A percentile compares a stretch with the other conserved stretches of the same genome.
These are phyloP conservation scores for Persicaria tinctoria DNA, from an alignment of 148 eudicot genomes.

Conservation along the genomic window DNA sequence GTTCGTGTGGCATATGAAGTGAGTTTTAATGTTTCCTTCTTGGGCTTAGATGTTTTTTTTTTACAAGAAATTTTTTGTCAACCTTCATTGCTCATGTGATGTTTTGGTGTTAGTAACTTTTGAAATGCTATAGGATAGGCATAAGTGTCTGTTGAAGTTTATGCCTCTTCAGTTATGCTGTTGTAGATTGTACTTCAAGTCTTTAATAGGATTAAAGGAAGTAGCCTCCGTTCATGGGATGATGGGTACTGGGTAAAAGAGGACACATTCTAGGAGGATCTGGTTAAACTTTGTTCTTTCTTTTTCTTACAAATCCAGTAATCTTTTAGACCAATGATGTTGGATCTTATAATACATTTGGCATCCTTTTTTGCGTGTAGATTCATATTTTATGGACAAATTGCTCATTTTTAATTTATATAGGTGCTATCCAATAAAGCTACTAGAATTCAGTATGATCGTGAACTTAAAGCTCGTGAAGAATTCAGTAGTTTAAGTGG, in stretches of 20 bases:
- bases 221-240: neutral
- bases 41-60: neutral
- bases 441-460: constrained; percentile 53
- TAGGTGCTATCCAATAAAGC: constrained; percentile 62
- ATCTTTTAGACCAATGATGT: neutral
- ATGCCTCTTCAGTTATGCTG: neutral
- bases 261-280: neutral
- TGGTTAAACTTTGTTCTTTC: neutral
- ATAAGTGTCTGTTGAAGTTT: neutral
- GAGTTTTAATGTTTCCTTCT: constrained; percentile 14
- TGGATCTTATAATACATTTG: neutral
- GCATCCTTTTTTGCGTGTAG: neutral
- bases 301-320: neutral
- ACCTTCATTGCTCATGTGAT: neutral
- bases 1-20: constrained; percentile 83
- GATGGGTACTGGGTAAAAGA: neutral
- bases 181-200: no score
- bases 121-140: neutral
- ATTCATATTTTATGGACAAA: neutral
- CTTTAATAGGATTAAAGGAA: neutral
- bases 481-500: constrained; percentile 18
- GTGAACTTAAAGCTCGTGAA: constrained; percentile 33
- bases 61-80: neutral
- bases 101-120: neutral
- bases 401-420: constrained; percentile 4